Conservation (phyloP, 768 basidiomycete genomes). For the Suillus discolor region DNA sequence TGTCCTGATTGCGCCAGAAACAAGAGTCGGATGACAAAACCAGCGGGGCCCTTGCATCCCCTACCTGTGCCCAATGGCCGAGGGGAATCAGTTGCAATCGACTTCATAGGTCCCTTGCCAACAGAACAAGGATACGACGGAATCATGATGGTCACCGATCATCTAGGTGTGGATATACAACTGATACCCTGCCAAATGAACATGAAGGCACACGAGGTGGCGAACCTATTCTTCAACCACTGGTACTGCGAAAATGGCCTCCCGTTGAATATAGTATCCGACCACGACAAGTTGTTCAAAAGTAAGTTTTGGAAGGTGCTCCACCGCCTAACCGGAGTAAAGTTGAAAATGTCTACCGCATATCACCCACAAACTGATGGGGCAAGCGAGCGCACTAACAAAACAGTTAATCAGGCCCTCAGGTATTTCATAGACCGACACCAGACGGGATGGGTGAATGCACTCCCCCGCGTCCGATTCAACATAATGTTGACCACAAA, state of each 20-base stretch:
- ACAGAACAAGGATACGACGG: constrained; percentile 31
- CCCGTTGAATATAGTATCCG: constrained; percentile 27
- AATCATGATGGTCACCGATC: constrained; percentile 28
- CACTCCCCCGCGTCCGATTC: constrained; percentile 33
- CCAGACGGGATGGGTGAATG: constrained; percentile 32
- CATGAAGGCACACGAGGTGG: constrained; percentile 20
- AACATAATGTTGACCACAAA: constrained; percentile 37
- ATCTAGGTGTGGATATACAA: neutral
- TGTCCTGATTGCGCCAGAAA: constrained; percentile 36
- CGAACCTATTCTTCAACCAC: constrained; percentile 23
- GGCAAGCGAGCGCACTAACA: constrained; percentile 33
- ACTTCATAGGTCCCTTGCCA: constrained; percentile 40
- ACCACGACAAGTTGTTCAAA: constrained; percentile 29
- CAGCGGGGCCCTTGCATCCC: constrained; percentile 25
- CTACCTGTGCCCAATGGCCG: constrained; percentile 10
- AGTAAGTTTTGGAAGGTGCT: constrained; percentile 27
- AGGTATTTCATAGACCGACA: constrained; percentile 24
- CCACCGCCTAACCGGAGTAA: constrained; percentile 13
- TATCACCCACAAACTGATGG: constrained; percentile 42
- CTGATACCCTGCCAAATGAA: constrained; percentile 14
- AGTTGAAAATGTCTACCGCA: constrained; percentile 25
- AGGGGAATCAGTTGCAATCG: constrained; percentile 28
- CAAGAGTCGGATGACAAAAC: constrained; percentile 31
- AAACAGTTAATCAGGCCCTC: constrained; percentile 32
- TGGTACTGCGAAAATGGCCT: constrained; percentile 38